Conservation (phyloP, 176 grass and related monocot genomes). For the Triticum aestivum region IWGSC_CS_RefSeq_v2.1 NC_057796.1:12019485-12019984, state of each 20-base stretch:
- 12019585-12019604: too few species aligned
- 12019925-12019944: slow-evolving; percentile 48
- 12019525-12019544: background rate
- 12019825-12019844: slow-evolving; percentile 98
- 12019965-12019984: slow-evolving; percentile 2
- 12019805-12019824: slow-evolving; percentile 78
- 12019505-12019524: background rate
- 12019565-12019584: background rate
- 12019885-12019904: slow-evolving; percentile 89
- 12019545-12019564: slow-evolving; percentile 1
- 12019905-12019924: slow-evolving; percentile 93
- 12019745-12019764: background rate
- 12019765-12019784: slow-evolving; percentile 18
- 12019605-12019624: background rate
- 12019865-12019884: slow-evolving; percentile 69
- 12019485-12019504: background rate
- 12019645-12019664: background rate
- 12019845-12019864: slow-evolving; percentile 75
- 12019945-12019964: slow-evolving; percentile 13
- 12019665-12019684: background rate
- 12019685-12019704: background rate
- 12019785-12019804: slow-evolving; percentile 82
- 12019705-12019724: background rate
- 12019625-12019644: background rate
- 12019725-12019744: background rate